These are phyloP conservation scores for Poterioochromonas sp. DNA, from an alignment of 352 stramenopile genomes.

Conservation along the genomic window DNA sequence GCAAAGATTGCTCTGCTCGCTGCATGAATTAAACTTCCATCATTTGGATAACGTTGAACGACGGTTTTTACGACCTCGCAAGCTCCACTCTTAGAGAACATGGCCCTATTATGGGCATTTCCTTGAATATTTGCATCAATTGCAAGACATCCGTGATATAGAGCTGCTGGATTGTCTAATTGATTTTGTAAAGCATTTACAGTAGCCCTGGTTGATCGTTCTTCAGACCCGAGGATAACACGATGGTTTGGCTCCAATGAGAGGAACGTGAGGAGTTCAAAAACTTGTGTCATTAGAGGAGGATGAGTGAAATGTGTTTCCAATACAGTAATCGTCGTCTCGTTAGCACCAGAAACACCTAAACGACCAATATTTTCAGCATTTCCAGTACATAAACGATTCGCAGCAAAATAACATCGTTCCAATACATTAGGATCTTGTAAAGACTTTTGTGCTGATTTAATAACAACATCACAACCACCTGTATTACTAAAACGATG, in stretches of 20 bases:
- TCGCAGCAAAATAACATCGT: neutral
- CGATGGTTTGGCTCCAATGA: neutral
- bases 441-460: neutral
- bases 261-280: neutral
- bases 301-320: neutral
- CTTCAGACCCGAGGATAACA: neutral
- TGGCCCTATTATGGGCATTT: neutral
- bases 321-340: neutral
- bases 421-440: neutral
- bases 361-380: neutral
- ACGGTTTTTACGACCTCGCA: neutral
- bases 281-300: neutral
- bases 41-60: neutral
- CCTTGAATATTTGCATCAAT: neutral
- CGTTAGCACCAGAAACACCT: neutral
- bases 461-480: conserved; percentile 9
- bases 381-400: neutral
- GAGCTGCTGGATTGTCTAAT: neutral
- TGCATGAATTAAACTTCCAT: neutral
- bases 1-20: neutral
- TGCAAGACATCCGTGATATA: neutral
- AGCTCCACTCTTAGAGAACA: neutral
- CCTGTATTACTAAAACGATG: neutral
- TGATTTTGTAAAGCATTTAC: neutral
- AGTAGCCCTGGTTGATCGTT: neutral